phyloP scores from a whole-genome alignment of 108 stramenopile genomes.

The Cyclotella distinguenda region DNA sequence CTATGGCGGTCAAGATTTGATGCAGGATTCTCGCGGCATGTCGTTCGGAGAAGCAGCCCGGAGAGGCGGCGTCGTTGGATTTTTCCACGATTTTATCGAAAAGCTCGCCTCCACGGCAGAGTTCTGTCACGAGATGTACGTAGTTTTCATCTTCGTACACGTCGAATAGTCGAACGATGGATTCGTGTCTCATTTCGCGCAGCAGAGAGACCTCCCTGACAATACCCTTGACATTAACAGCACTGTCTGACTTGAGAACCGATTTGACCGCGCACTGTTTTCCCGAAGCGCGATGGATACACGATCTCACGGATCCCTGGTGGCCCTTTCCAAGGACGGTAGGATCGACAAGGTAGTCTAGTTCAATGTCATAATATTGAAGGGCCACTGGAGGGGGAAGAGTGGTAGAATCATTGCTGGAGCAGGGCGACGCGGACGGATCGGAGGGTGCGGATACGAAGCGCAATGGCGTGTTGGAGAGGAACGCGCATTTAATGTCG shows the following conservation, averaged over 20 bases:
- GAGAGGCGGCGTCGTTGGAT: constrained; percentile 18
- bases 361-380: constrained; percentile 28
- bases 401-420: background rate
- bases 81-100: constrained; percentile 73
- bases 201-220: constrained; percentile 56
- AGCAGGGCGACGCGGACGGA: constrained; percentile 9
- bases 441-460: background rate
- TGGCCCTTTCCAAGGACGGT: constrained; percentile 34
- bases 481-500: background rate
- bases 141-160: constrained; percentile 71
- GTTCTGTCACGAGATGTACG: constrained; percentile 78
- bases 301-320: constrained; percentile 39
- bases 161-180: constrained; percentile 73
- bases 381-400: background rate
- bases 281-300: constrained; percentile 27
- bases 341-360: constrained; percentile 40
- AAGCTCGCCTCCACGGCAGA: constrained; percentile 81
- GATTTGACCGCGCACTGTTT: constrained; percentile 43
- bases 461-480: background rate
- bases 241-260: constrained; percentile 20
- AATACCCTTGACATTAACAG: constrained; percentile 18
- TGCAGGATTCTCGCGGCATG: constrained; percentile 52
- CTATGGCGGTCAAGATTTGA: constrained; percentile 62
- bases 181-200: constrained; percentile 60
- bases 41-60: constrained; percentile 50